Evolutionary conservation across 768 basidiomycete genomes (phyloP).

Genomic region (Suillus weaverae): DNA sequence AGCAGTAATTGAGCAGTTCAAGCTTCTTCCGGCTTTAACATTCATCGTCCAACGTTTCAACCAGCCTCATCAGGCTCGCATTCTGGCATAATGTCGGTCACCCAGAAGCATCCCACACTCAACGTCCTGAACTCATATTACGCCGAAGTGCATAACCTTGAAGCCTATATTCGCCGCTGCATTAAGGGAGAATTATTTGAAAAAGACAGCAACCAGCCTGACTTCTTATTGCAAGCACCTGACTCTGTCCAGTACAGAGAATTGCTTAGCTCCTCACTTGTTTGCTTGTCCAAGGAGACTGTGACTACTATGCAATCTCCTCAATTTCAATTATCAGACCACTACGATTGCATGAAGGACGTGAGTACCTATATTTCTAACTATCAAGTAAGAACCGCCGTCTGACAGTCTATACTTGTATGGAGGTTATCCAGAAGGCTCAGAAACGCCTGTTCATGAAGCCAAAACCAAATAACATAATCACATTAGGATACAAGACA

Average conservation of each 20-base stretch:
- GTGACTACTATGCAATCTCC: constrained; percentile 16
- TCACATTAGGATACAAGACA: constrained; percentile 64
- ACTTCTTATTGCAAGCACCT: constrained; percentile 5
- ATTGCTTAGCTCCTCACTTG: constrained; percentile 47
- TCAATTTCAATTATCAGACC: constrained; percentile 32
- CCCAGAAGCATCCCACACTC: constrained; percentile 20
- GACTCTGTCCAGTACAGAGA: constrained; percentile 32
- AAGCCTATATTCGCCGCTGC: constrained; percentile 40
- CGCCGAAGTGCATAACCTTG: constrained; percentile 37
- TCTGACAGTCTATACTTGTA: not conserved
- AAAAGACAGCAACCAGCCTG: constrained; percentile 10
- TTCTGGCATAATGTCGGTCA: not conserved
- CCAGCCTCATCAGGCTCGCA: too few species aligned
- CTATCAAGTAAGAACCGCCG: not conserved
- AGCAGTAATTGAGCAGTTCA: too few species aligned
- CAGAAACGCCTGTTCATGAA: constrained; percentile 53
- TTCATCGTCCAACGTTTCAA: too few species aligned
- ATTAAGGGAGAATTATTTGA: constrained; percentile 23
- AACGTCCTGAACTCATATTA: constrained; percentile 47
- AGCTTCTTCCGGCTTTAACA: too few species aligned
- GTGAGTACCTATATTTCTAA: constrained; percentile 33
- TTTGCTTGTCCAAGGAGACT: constrained; percentile 37
- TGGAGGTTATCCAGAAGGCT: constrained; percentile 60
- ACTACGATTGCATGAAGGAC: constrained; percentile 55
- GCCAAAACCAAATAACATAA: constrained; percentile 51